These are phyloP conservation scores for Aleurites moluccanus DNA, from an alignment of 441 rosid genomes.

Conservation along the genomic window DNA sequence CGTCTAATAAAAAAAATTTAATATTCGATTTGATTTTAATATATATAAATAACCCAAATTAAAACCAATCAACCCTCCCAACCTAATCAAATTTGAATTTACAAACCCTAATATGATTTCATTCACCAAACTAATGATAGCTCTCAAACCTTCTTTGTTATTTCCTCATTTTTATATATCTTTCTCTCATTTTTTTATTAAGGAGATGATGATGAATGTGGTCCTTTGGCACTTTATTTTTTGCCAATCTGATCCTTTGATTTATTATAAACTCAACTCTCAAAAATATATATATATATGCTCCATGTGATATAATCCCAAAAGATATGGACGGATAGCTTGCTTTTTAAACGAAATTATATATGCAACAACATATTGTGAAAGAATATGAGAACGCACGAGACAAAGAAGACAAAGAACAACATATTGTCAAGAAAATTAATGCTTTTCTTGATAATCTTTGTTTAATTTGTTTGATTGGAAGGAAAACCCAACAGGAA, in stretches of 20 bases:
- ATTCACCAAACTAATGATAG: too few relatives aligned
- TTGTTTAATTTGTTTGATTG: too few relatives aligned
- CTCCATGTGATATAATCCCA: slow-evolving; percentile 11
- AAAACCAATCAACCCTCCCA: too few relatives aligned
- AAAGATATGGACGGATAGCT: not conserved
- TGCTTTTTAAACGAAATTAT: not conserved
- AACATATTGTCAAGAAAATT: too few relatives aligned
- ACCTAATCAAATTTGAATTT: too few relatives aligned
- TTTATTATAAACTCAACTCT: not conserved
- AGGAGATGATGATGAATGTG: not conserved
- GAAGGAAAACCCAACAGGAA: too few relatives aligned
- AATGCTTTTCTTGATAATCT: too few relatives aligned
- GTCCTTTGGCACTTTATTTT: not conserved
- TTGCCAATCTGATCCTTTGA: not conserved
- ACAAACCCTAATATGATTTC: too few relatives aligned
- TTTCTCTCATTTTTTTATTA: not conserved
- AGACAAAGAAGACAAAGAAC: not conserved
- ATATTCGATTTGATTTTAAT: too few relatives aligned
- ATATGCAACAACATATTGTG: not conserved
- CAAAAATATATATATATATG: not conserved
- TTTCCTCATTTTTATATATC: not conserved
- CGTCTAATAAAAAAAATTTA: too few relatives aligned
- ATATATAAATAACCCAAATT: too few relatives aligned
- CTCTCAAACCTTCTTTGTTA: not conserved
- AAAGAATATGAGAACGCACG: not conserved